Percentiles rank a stretch among this genome's conserved stretches.
Conservation (phyloP, 2,329 filamentous ascomycete genomes). For the Fusarium sp. region DNA sequence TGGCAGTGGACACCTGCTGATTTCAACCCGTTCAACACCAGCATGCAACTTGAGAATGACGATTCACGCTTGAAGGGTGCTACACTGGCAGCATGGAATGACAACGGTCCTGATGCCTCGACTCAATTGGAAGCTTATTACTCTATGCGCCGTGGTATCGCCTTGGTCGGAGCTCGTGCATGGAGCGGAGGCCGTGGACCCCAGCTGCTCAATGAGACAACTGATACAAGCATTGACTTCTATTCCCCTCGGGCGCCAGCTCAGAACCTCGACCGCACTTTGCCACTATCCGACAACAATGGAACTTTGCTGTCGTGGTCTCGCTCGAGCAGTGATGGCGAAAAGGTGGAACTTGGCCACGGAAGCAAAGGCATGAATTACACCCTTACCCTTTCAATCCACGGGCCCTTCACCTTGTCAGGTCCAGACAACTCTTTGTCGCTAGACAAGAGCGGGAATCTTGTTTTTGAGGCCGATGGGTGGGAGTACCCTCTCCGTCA, state of each 20-base stretch:
- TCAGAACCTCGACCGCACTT: conserved; percentile 10
- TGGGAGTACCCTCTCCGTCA: conserved; percentile 25
- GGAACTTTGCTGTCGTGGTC: not conserved
- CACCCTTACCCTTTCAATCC: not conserved
- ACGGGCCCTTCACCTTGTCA: not conserved
- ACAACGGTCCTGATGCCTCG: conserved; percentile 18
- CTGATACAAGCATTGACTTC: conserved; percentile 1
- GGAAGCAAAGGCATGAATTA: conserved; percentile 30
- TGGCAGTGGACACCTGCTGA: conserved; percentile 27
- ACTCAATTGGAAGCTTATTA: conserved; percentile 25
- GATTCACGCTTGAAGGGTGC: conserved; percentile 1
- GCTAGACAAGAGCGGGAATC: not conserved
- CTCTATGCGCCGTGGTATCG: conserved; percentile 26
- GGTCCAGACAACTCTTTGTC: not conserved
- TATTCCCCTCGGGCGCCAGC: conserved; percentile 14
- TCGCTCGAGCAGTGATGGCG: not conserved
- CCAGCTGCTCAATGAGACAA: not conserved
- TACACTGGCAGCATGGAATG: conserved; percentile 18
- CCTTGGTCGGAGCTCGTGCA: conserved; percentile 14
- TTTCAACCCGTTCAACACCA: conserved; percentile 17
- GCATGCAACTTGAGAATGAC: not conserved
- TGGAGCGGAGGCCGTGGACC: conserved; percentile 21
- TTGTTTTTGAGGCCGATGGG: conserved; percentile 1
- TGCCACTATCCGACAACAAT: accelerated
- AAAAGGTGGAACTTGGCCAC: not conserved